Base-by-base conservation (phyloP, 176 grass and related monocot genomes). In the Bromus sterilis region DNA sequence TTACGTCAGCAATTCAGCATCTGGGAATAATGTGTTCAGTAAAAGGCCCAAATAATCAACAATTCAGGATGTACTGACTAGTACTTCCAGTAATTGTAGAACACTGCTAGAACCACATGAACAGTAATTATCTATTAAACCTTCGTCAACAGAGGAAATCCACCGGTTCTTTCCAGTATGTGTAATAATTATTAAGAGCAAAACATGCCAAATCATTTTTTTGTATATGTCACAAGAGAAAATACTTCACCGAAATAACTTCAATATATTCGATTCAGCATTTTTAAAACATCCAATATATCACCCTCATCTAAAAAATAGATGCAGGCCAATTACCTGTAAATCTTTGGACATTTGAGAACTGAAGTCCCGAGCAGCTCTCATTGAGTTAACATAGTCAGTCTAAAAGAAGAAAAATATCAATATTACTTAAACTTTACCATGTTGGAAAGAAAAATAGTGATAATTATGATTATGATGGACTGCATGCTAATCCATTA, bases 341-440 rank as follows among this genome's bases (percentile, higher is more conserved):
- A 99, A 90, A 79, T 84, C 86, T 82, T 85, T 65, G 42, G 96
- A 99, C 70, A 95, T 82, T 89, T 85, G 93, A 68, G 88, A 89
- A 86, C 93, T 99, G 82, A 99, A 99, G 62, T 99, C 90, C 78
- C 86, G 78, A 51, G 91, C 88, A 90, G 96, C 89, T 88, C 69
- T 91, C 96, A 99, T 84, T 83, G 96, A 93, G 85, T 95, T 89
- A 78, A 99, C 96, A 88, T 93, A 99, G 57, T 99, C 96, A 84
- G 44, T 90, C 96, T 99, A 80, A 29, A 84, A 83, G 43, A 24
- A 62, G 18, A 85, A 72, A 77, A 13, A 75, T 30, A 72, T 21
- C 31, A 79, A 63, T 23, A 71, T 33, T 58, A 58, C 8, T 87
- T 89, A 70, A 56, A 77, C 48, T 56, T 44, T 85, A 51, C 15